Base-by-base conservation (phyloP, 1,284 basidiomycete genomes). In the Chiua sp. region DNA sequence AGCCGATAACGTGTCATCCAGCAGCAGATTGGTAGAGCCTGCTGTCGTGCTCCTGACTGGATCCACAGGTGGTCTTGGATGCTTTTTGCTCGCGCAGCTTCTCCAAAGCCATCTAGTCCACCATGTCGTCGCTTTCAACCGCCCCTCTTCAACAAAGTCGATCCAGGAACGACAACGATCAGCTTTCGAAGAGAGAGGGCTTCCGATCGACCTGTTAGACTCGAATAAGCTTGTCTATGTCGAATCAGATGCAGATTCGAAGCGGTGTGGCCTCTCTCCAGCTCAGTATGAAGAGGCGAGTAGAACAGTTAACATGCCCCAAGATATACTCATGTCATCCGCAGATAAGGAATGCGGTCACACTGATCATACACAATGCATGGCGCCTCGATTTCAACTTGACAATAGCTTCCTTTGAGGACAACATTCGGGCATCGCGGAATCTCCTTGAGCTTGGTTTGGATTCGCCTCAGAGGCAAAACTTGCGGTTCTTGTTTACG, bases 61-160 rank as follows among this genome's bases (percentile, higher is more conserved):
- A 37, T 68, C 67, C 7, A 79, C 77, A 2, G 76, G 76, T 0
- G 65, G 65, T 16, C 66, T 79, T 18, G 77, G 77, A 22, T 70
- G 71, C 0, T 71, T 74, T 49, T 47, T 79, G 1, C 63, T 78
- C 5, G 68, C 67, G 0, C 61, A 62, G 10, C 66, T 78, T 22
- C 52, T 77, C 26, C 33, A 57, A 15, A 63, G 57, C 20, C 47
- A 59, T 11, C 47, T 13, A 2, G 69, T 78, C 3, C 47, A 59
- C 7, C 61, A 59, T 2, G 56, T 78, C 1, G 77, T 67, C 50
- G 71, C 72, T 5, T 62, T 70, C 42, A 78, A 77, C 53, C 66
- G 75, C 11, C 62, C 63, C 2, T 65, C 59, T 11, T 26, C 26
- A 26, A 20, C 53, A n/a, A 63, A 53, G 7, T 48, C 62, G 20